These are phyloP conservation scores for Debaryomyces subglobosus DNA, from an alignment of 1,139 yeast genomes.

Conservation along the genomic window DNA sequence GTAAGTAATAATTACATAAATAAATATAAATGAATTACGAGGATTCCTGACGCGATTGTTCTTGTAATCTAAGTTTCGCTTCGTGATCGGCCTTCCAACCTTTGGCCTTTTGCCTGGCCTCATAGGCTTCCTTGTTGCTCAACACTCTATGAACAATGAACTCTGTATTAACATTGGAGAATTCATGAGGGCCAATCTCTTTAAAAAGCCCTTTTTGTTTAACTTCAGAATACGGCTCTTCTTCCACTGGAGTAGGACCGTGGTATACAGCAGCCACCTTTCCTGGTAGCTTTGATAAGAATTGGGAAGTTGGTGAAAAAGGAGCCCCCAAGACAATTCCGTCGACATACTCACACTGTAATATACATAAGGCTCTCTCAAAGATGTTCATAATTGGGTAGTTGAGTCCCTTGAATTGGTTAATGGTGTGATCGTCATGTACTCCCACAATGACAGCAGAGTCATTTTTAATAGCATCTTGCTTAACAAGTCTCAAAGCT, in stretches of 20 bases:
- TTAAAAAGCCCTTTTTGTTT: slow-evolving; percentile 40
- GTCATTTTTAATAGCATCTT: slow-evolving; percentile 37
- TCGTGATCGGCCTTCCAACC: slow-evolving; percentile 63
- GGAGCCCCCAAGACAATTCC: slow-evolving; percentile 76
- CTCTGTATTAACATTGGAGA: slow-evolving; percentile 60
- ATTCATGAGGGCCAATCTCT: slow-evolving; percentile 57
- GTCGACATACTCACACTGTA: slow-evolving; percentile 86
- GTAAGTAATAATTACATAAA: slow-evolving; percentile 1
- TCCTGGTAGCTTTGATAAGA: slow-evolving; percentile 41
- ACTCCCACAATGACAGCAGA: slow-evolving; percentile 69
- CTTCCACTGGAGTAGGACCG: slow-evolving; percentile 57
- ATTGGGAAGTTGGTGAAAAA: slow-evolving; percentile 46
- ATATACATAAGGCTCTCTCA: slow-evolving; percentile 83
- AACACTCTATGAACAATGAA: slow-evolving; percentile 72
- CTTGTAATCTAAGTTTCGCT: slow-evolving; percentile 33
- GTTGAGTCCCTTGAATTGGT: slow-evolving; percentile 62
- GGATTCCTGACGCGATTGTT: slow-evolving; percentile 7
- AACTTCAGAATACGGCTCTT: slow-evolving; percentile 48
- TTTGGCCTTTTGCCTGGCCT: slow-evolving; percentile 76
- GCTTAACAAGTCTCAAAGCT: slow-evolving; percentile 52
- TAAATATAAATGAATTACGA: slow-evolving; percentile 8
- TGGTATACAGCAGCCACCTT: slow-evolving; percentile 55
- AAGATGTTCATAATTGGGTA: slow-evolving; percentile 86
- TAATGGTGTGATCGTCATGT: slow-evolving; percentile 62
- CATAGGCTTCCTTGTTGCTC: slow-evolving; percentile 64